Conservation (phyloP, 108 stramenopile species). For the Chaetoceros tenuissimus region DNA sequence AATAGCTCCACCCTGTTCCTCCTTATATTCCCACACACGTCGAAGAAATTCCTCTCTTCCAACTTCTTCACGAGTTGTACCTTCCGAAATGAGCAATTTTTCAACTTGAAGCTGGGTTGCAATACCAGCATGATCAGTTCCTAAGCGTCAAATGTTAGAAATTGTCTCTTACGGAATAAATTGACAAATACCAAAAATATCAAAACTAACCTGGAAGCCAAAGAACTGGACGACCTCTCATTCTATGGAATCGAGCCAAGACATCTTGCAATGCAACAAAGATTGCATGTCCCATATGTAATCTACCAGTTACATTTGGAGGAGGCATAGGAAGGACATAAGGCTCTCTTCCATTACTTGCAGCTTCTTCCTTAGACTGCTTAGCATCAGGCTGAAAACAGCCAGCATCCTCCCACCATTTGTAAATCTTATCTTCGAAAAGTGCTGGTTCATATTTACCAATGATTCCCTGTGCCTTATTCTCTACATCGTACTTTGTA, state of each 20-base stretch:
- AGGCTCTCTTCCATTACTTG: constrained; percentile 27
- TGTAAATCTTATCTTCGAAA: constrained; percentile 66
- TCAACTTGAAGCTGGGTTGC: constrained; percentile 98
- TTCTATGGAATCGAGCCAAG: constrained; percentile 94
- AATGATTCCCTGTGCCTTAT: constrained; percentile 27
- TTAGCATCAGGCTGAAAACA: constrained; percentile 83
- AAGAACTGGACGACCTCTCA: constrained; percentile 92
- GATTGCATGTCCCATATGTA: constrained; percentile 99
- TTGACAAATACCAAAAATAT: background rate
- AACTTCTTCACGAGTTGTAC: constrained; percentile 75
- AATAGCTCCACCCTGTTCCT: constrained; percentile 94
- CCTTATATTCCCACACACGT: constrained; percentile 88
- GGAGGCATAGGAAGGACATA: constrained; percentile 95
- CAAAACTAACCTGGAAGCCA: constrained; percentile 77
- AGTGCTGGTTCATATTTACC: constrained; percentile 56
- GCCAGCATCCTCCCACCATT: constrained; percentile 79
- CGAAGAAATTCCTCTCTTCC: constrained; percentile 86
- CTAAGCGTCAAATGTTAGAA: constrained; percentile 23
- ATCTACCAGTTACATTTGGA: constrained; percentile 97
- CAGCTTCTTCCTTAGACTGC: constrained; percentile 7
- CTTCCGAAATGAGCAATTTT: constrained; percentile 67
- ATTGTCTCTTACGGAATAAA: too few relatives aligned
- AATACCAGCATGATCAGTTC: constrained; percentile 99
- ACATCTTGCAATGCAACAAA: constrained; percentile 98
- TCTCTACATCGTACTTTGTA: constrained; percentile 34